Percentiles rank a stretch among this genome's conserved stretches.
These are phyloP conservation scores for Arabis hirsuta DNA, from an alignment of 345 rosid species.

Conservation along the genomic window DNA sequence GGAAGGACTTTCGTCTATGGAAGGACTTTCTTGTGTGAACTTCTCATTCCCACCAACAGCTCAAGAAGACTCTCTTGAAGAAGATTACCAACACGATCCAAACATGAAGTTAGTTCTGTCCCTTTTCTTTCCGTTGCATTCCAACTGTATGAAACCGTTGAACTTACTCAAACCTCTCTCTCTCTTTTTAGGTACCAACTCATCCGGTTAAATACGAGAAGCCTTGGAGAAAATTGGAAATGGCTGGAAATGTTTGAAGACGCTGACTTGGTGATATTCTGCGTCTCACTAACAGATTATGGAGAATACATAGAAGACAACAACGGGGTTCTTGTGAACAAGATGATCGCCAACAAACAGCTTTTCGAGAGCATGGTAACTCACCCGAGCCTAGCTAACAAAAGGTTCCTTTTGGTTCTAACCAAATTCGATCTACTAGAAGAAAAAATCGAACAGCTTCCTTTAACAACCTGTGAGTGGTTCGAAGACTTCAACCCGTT, in stretches of 20 bases:
- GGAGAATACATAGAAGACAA: constrained; percentile 55
- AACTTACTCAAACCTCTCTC: not conserved
- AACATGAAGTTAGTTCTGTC: constrained; percentile 53
- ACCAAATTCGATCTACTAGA: constrained; percentile 82
- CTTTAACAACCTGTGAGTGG: constrained; percentile 80
- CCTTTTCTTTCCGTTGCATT: constrained; percentile 14
- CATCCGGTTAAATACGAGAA: constrained; percentile 70
- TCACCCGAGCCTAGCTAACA: constrained; percentile 60
- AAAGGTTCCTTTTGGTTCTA: constrained; percentile 78
- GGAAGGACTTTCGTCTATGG: constrained; percentile 72
- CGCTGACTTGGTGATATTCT: constrained; percentile 66
- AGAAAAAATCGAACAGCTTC: constrained; percentile 64
- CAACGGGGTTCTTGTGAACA: constrained; percentile 62
- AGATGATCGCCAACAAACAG: constrained; percentile 79
- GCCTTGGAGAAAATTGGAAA: constrained; percentile 77
- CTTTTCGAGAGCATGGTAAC: constrained; percentile 63
- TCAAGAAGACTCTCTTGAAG: constrained; percentile 41
- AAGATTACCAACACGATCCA: constrained; percentile 53
- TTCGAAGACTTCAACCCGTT: constrained; percentile 73
- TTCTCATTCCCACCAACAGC: constrained; percentile 63
- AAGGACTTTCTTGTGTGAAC: constrained; percentile 71
- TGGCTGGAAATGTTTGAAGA: constrained; percentile 91
- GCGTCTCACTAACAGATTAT: constrained; percentile 73
- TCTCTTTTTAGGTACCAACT: constrained; percentile 70
- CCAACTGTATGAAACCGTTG: not conserved